Conservation (phyloP, 2,329 filamentous ascomycete genomes). For the Pestalotiopsis sp. region DNA sequence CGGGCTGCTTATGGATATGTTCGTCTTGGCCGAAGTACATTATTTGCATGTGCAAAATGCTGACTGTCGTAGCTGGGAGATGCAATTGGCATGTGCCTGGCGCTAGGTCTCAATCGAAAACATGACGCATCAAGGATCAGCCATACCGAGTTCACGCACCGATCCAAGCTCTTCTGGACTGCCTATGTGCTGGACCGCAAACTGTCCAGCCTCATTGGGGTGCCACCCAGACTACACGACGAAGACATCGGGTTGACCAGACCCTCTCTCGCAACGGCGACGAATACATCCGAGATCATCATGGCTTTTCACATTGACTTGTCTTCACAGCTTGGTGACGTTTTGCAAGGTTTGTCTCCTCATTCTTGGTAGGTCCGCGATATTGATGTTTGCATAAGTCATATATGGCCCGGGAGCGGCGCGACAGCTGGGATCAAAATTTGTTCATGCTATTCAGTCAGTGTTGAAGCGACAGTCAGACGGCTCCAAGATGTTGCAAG, state of each 20-base stretch:
- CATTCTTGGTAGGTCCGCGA: no score
- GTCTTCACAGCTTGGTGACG: background rate
- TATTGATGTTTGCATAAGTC: background rate
- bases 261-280: background rate
- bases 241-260: background rate
- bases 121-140: background rate
- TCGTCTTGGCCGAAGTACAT: background rate
- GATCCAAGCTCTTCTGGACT: background rate
- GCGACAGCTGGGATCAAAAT: background rate
- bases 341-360: background rate
- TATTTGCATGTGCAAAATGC: background rate
- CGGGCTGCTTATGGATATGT: constrained; percentile 1
- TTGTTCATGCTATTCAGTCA: background rate
- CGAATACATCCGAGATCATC: background rate
- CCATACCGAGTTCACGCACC: background rate
- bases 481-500: background rate
- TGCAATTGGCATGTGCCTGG: background rate
- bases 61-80: background rate
- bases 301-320: background rate
- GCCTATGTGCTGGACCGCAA: background rate
- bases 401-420: background rate
- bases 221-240: background rate
- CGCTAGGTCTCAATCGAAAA: background rate
- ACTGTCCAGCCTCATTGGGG: background rate
- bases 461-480: background rate